Evolutionary conservation across 2,329 filamentous ascomycete genomes (phyloP), one percentile per base, ranked within the genome.

Genomic region (Coniochaeta hoffmannii): DNA sequence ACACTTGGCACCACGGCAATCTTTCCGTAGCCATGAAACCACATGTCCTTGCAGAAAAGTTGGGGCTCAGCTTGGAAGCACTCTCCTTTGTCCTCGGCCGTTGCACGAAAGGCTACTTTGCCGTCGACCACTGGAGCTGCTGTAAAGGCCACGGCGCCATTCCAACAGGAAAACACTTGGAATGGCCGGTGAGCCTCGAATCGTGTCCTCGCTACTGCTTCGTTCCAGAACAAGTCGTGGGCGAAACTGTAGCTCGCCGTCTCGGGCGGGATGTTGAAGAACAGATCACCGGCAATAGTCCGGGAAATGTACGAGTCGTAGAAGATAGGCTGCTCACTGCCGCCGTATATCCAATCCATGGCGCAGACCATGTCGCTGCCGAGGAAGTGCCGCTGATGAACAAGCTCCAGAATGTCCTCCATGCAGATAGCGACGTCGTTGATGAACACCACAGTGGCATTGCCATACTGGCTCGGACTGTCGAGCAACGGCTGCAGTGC

Each of bases 21-120:
- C 60, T 71, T 78, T 10, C 73, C 69, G 55, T 72, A 71, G 1
- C 76, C 76, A 6, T 63, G 59, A 14, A 61, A 67, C 75, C 78
- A 82, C 59, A 82, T 57, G 56, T 82, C 78, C 55, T 80, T 81
- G 55, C 74, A 76, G 50, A 82, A 76, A 6, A 80, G 59, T 41
- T 73, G 71, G 1, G 79, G 76, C 61, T 82, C 79, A 3, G 77
- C 77, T 55, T 75, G 71, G 28, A 65, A 70, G 56, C 78, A 82
- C 59, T 81, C 79, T 4, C 59, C 64, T 17, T 41, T 19, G 8
- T 53, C 38, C 8, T n/a, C 53, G 15, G 31, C 12, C 4, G 44
- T 30, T 19, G 28, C 34, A 19, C 56, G 54, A 24, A 58, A 58
- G 19, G 4, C 54, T 1, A 58, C 54, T 32, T 31, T 50, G 0